These are phyloP conservation scores for Alternaria sp. DNA, from an alignment of 2,329 filamentous ascomycete species.

Conservation along the genomic window DNA sequence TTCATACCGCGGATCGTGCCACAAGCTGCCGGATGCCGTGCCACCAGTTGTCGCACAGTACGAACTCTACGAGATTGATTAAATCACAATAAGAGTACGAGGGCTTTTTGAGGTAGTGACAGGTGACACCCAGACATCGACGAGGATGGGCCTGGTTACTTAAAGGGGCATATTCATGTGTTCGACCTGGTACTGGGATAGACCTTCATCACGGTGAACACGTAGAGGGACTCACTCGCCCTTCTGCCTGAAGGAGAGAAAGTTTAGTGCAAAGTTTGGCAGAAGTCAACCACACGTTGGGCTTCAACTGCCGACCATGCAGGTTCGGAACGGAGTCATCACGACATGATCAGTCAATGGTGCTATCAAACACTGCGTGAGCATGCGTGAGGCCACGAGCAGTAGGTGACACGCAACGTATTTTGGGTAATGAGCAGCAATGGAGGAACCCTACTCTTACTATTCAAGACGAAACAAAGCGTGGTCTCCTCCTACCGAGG, in stretches of 20 bases:
- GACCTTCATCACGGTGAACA: neutral
- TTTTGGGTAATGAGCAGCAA: neutral
- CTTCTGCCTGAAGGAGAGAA: neutral
- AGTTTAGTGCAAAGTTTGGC: neutral
- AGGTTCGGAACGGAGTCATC: neutral
- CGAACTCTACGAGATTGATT: neutral
- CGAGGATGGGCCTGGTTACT: conserved; percentile 22
- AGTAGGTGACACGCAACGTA: neutral
- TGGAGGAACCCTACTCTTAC: neutral
- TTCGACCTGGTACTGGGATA: neutral
- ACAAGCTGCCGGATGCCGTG: neutral
- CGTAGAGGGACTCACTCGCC: neutral
- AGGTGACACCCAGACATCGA: conserved; percentile 26
- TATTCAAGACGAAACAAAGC: neutral
- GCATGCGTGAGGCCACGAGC: neutral
- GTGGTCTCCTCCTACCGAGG: neutral
- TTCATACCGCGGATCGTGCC: neutral
- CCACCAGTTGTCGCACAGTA: neutral
- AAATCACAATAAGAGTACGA: neutral
- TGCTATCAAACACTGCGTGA: neutral
- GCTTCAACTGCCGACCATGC: neutral
- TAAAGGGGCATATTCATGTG: conserved; percentile 21
- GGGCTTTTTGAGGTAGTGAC: conserved; percentile 19
- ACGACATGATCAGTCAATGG: neutral
- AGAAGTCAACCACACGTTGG: neutral